Evolutionary conservation across 2,329 filamentous ascomycete species (phyloP), one percentile per base, ranked within the genome.

Genomic region (Monosporascus sp.): DNA sequence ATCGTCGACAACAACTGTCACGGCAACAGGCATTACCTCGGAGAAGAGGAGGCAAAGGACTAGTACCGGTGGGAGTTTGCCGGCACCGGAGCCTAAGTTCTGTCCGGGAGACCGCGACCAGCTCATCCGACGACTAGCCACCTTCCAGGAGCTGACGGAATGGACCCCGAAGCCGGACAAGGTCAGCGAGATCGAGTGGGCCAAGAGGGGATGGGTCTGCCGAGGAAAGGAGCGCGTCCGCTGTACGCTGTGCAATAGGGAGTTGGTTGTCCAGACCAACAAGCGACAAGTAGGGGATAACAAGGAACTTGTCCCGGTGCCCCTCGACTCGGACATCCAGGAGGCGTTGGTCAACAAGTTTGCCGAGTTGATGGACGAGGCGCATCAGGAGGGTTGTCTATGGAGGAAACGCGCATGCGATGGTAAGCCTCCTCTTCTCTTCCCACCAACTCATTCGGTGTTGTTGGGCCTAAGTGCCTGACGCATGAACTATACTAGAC

Each of bases 131-230:
- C 79, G 94, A 24, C 77, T 99, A 27, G 87, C 87, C 56, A 95
- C 91, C 0, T 99, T 96, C 67, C 88, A 93, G 66, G 91, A 93
- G 61, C 85, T 97, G 48, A 94, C 91, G 51, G 83, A 88, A 67
- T 99, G 93, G 93, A 88, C 89, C n/a, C 88, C 90, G 0, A 97
- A 97, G 69, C 92, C 94, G 0, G 83, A 92, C 50, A 79, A 78
- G 36, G 86, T 97, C 62, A 91, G 85, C 66, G 94, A 97, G 72
- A 85, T 97, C 7, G 88, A 91, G 69, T 99, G 94, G 94, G 92
- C 92, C 1, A 96, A 93, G 75, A 78, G 89, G 54, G 93, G 93
- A 1, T 99, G 94, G 93, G 79, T 87, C 4, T 97, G 93, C 64
- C 84, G 88, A 46, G 87, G 87, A 62, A 85, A 85, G 59, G 91